phyloP scores from a whole-genome alignment of 2,329 filamentous ascomycete genomes.

The Emergomyces pasteurianus region DNA sequence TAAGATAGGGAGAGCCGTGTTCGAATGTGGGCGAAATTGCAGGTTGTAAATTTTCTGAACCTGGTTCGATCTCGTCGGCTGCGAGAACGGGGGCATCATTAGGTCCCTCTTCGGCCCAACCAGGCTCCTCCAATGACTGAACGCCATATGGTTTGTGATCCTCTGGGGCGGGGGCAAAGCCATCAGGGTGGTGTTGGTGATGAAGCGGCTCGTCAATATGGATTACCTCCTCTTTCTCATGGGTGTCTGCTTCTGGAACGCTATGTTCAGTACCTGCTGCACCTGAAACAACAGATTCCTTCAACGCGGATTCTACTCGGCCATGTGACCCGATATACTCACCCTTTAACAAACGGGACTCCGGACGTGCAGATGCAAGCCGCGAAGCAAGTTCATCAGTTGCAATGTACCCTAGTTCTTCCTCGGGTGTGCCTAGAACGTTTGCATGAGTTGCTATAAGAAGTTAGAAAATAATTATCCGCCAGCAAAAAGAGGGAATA shows the following conservation, averaged over 20 bases:
- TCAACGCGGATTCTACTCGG: conserved; percentile 40
- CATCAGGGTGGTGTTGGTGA: conserved; percentile 32
- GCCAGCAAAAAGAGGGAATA: conserved; percentile 4
- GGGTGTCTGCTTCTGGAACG: conserved; percentile 20
- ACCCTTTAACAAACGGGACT: conserved; percentile 21
- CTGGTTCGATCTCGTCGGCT: conserved; percentile 67
- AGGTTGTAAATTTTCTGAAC: conserved; percentile 58
- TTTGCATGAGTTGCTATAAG: conserved; percentile 49
- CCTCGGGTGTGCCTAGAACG: conserved; percentile 65
- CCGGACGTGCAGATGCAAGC: conserved; percentile 52
- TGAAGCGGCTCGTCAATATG: conserved; percentile 60
- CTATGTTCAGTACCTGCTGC: conserved; percentile 32
- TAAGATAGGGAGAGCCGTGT: conserved; percentile 36
- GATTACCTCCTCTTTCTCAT: conserved; percentile 35
- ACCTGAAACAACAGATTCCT: conserved; percentile 39
- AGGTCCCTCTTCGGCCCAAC: conserved; percentile 38
- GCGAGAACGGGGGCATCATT: conserved; percentile 74
- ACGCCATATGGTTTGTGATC: conserved; percentile 33
- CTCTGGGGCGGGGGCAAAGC: conserved; percentile 41
- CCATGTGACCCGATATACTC: conserved; percentile 25
- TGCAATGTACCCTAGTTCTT: conserved; percentile 81
- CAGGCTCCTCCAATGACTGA: conserved; percentile 27
- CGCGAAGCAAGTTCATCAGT: conserved; percentile 73
- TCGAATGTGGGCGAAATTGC: conserved; percentile 64
- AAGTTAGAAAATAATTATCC: background rate